phyloP scores from a whole-genome alignment of 148 eudicot species.

The Euryodendron excelsum region DNA sequence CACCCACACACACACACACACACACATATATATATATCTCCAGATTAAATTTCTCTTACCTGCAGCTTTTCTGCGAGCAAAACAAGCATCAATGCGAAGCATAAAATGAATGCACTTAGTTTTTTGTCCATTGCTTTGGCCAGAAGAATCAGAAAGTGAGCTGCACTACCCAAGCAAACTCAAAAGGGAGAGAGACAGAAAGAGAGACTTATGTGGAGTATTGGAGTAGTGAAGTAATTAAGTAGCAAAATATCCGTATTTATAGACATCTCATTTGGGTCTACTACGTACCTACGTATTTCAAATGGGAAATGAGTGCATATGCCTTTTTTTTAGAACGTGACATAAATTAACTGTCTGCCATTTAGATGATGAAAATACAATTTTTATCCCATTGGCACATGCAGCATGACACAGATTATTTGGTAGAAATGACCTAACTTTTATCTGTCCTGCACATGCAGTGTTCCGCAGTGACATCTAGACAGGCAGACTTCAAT shows the following conservation, averaged over 20 bases:
- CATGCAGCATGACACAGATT: background rate
- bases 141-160: background rate
- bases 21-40: too few relatives aligned
- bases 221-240: background rate
- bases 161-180: background rate
- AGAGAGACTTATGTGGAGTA: background rate
- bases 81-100: constrained; percentile 30
- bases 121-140: constrained; percentile 34
- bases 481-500: background rate
- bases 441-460: background rate
- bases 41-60: constrained; percentile 22
- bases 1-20: background rate
- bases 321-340: too few relatives aligned
- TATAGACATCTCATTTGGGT: constrained; percentile 2
- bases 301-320: background rate
- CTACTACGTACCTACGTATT: too few relatives aligned
- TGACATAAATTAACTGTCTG: too few relatives aligned
- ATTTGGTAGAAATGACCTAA: background rate
- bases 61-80: constrained; percentile 23
- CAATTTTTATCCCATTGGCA: too few relatives aligned
- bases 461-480: background rate
- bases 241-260: background rate
- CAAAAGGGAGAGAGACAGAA: background rate
- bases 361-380: too few relatives aligned
- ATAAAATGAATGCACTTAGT: constrained; percentile 13